Evolutionary conservation across 148 eudicot species (phyloP), one percentile per base, ranked within the genome.

Genomic region (Vaccinium macrocarpon): DNA sequence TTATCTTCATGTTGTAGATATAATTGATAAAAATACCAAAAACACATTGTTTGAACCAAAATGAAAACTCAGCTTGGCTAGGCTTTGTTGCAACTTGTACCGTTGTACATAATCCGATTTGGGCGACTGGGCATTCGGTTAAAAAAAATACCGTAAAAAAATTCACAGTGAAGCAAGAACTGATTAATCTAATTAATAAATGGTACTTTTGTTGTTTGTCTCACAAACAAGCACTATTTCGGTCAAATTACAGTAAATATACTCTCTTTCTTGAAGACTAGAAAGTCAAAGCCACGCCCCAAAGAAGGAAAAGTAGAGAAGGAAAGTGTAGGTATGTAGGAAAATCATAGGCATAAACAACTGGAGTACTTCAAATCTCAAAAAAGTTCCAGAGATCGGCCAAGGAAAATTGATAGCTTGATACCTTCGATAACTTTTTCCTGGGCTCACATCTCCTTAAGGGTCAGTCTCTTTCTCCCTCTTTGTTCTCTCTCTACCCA

Each of bases 391-490:
- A 75, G 75, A 61, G 84, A 73, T 74, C 80, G 42, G 61, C 50
- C 68, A 15, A 7, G 78, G 21, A 5, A 21, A 72, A 81, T 49
- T 75, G 4, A 48, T 74, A 7, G 46, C 84, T 82, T 71, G 50
- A 70, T 19, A 68, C 8, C 73, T 81, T 35, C 8, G 38, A 35
- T 79, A 55, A 35, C 73, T 1, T 68, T 68, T 9, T 29, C 76
- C 64, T 78, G 76, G 51, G 77, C 18, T 80, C 27, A 2, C 2
- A 49, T 19, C 23, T 8, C 14, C 76, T 9, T 76, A 76, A 76
- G 82, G 84, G 66, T 82, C 68, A 81, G 81, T 62, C 78, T 51
- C 18, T 82, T 25, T 57, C 73, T 23, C 14, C 61, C 73, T 12
- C 25, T 68, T 78, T 50, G 27, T 71, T 68, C 56, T 52, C 61